These are phyloP conservation scores for Gardenia jasminoides DNA, from an alignment of 257 asterid genomes.

Conservation along the genomic window DNA sequence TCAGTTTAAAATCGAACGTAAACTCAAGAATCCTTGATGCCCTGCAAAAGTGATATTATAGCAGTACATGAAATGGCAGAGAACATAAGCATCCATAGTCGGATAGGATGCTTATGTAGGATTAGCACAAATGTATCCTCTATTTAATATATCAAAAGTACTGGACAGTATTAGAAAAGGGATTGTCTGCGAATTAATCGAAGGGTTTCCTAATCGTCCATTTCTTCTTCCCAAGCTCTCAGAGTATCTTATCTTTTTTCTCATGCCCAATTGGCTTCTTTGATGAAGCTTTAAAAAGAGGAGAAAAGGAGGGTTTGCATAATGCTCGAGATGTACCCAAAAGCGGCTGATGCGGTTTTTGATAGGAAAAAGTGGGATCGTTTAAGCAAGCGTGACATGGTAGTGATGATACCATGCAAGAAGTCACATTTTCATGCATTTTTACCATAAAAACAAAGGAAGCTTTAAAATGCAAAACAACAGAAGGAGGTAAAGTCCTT, in stretches of 20 bases:
- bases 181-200: not conserved
- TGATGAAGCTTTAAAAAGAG: not conserved
- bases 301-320: constrained; percentile 14
- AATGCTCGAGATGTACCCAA: constrained; percentile 13
- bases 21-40: not conserved
- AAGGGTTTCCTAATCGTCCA: not conserved
- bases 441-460: not conserved
- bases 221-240: not conserved
- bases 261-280: not conserved
- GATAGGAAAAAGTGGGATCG: not conserved
- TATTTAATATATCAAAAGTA: not conserved
- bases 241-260: not conserved
- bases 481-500: not conserved
- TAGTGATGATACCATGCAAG: not conserved
- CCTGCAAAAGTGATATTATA: not conserved
- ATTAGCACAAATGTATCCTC: no score
- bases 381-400: constrained; percentile 8
- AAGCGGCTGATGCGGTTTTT: not conserved
- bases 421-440: not conserved
- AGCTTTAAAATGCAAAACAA: not conserved
- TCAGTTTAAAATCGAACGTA: constrained; percentile 5
- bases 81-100: not conserved
- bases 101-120: not conserved
- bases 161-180: not conserved
- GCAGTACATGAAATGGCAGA: no score